A percentile compares a stretch with the other conserved stretches of the same genome.
Conservation (phyloP, 371 early-diverging fungal species). For the Mucor sp. region DNA sequence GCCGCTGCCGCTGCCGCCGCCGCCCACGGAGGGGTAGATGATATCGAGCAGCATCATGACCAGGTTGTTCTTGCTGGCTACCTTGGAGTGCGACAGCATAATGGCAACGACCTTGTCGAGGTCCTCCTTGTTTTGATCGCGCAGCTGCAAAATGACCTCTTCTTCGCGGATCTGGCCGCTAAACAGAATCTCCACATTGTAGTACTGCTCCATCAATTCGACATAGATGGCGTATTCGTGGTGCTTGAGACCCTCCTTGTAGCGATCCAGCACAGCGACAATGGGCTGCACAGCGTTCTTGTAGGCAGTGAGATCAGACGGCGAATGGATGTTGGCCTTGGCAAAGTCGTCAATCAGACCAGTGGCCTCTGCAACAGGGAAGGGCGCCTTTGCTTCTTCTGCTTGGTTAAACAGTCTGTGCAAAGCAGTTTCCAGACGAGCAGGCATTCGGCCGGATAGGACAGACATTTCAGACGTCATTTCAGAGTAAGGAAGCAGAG, state of each 20-base stretch:
- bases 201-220: constrained; percentile 81
- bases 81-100: constrained; percentile 85
- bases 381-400: constrained; percentile 51
- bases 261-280: constrained; percentile 65
- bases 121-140: constrained; percentile 85
- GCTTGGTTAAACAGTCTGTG: constrained; percentile 30
- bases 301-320: constrained; percentile 67
- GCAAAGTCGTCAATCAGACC: constrained; percentile 62
- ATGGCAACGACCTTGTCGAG: constrained; percentile 73
- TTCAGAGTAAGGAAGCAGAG: constrained; percentile 88
- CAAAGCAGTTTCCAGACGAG: constrained; percentile 66
- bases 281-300: constrained; percentile 68
- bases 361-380: constrained; percentile 77
- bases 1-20: constrained; percentile 65
- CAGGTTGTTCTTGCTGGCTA: constrained; percentile 77
- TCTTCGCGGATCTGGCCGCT: constrained; percentile 78
- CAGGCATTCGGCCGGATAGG: constrained; percentile 87
- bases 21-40: constrained; percentile 68
- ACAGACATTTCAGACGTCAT: constrained; percentile 80
- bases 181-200: constrained; percentile 85
- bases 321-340: constrained; percentile 51
- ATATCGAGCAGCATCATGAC: constrained; percentile 78
- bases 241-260: constrained; percentile 73
- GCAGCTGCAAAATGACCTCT: constrained; percentile 80
- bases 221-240: constrained; percentile 77